Evolutionary conservation across 345 rosid genomes (phyloP), one percentile per base, ranked within the genome.

Genomic region (Lenwebbia sp.): DNA sequence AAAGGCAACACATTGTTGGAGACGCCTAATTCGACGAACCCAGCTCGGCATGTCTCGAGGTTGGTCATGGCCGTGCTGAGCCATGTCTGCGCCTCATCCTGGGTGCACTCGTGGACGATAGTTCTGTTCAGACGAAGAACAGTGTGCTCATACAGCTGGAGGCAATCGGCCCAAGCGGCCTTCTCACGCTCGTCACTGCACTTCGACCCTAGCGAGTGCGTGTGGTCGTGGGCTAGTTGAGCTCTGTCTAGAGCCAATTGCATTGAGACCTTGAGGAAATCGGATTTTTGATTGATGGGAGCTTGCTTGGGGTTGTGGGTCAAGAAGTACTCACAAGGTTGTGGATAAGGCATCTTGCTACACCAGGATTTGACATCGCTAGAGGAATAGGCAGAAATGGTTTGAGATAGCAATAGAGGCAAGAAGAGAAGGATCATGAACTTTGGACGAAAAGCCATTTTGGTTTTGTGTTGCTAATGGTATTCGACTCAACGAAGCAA

Each of bases 41-140:
- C 99, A 5, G 90, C 83, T 51, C 88, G 87, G 87, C 99, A 96
- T 0, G 99, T 97, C 85, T 94, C 98, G 25, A 97, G 91, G 86
- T 94, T 94, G 82, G 99, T 97, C 33, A 97, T 90, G 55, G 99
- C 99, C 4, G 96, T 86, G 88, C 99, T 97, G 82, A 97, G 95
- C 99, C 99, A 97, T n/a, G 99, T 95, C 75, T 96, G 98, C 0
- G 93, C 83, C 57, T 96, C 99, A 55, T 88, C 89, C 55, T 92
- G 88, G 83, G 94, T 91, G 91, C 96, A 92, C 37, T 89, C 92
- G 33, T 93, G 87, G 82, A 86, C 90, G 1, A 92, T 56, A 2
- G 99, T 94, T 83, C 89, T 84, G 90, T 95, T 96, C 85, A 97
- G 90, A 15, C 92, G 92, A 19, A 53, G 88, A 37, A 95, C 91